Evolutionary conservation across 2,329 filamentous ascomycete genomes (phyloP).

Genomic region (Nothomitra cinnamomea): DNA sequence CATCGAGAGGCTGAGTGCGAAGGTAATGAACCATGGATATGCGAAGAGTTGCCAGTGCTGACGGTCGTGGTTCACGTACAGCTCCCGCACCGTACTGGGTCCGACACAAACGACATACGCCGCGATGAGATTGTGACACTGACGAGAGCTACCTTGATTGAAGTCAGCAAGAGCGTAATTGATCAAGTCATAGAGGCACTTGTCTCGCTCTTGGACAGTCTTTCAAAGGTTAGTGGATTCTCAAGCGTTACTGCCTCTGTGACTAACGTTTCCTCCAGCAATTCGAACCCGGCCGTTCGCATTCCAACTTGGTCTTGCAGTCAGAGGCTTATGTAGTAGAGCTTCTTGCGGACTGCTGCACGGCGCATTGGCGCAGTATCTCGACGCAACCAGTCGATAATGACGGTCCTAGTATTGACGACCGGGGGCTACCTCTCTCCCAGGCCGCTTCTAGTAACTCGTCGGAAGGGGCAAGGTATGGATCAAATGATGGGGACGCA

Average conservation of each 20-base stretch:
- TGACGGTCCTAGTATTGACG: neutral
- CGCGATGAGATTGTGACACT: constrained; percentile 45
- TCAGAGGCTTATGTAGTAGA: constrained; percentile 49
- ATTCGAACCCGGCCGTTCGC: constrained; percentile 6
- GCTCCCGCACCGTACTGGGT: constrained; percentile 48
- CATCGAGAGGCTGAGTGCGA: constrained; percentile 2
- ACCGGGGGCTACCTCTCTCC: neutral
- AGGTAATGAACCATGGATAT: neutral
- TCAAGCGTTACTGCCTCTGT: neutral
- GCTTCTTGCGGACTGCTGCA: constrained; percentile 47
- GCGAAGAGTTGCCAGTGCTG: neutral
- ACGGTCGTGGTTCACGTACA: constrained; percentile 15
- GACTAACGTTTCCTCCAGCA: constrained; percentile 5
- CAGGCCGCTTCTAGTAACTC: neutral
- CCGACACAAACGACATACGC: constrained; percentile 35
- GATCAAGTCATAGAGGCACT: constrained; percentile 38
- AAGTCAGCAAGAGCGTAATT: constrained; percentile 39
- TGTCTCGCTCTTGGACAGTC: constrained; percentile 26
- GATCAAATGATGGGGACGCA: neutral
- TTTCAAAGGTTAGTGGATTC: constrained; percentile 13
- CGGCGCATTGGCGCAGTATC: constrained; percentile 21
- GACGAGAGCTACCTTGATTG: constrained; percentile 43
- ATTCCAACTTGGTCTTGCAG: constrained; percentile 29
- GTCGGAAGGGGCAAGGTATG: neutral
- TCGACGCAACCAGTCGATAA: neutral